phyloP scores from a whole-genome alignment of 2,329 filamentous ascomycete species.

The Penicillium sp. region DNA sequence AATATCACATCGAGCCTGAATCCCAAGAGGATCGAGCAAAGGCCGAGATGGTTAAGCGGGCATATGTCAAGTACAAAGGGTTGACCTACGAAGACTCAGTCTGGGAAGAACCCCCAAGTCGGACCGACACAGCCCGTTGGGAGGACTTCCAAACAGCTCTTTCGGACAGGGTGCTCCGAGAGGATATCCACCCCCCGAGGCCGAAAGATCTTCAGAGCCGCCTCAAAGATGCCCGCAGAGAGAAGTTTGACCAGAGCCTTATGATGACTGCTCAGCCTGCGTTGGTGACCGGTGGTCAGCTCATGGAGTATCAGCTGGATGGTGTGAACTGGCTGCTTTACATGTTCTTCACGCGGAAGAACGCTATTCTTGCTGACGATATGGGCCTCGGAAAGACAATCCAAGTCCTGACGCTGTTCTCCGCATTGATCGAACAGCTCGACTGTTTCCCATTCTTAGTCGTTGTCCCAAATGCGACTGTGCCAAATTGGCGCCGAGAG shows the following conservation, averaged over 20 bases:
- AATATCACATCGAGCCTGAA: conserved; percentile 60
- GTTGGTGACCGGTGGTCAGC: conserved; percentile 70
- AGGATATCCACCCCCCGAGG: conserved; percentile 65
- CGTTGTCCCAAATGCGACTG: conserved; percentile 92
- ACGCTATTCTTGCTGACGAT: conserved; percentile 90
- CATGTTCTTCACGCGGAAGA: conserved; percentile 79
- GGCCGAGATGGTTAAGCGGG: conserved; percentile 68
- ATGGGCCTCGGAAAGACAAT: conserved; percentile 99
- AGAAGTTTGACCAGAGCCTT: conserved; percentile 65
- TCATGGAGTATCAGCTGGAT: conserved; percentile 93
- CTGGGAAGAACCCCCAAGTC: conserved; percentile 77
- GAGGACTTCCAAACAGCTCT: conserved; percentile 80
- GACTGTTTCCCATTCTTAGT: conserved; percentile 88
- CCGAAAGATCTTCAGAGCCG: conserved; percentile 62
- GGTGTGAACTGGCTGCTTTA: conserved; percentile 94
- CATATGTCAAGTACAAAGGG: conserved; percentile 89
- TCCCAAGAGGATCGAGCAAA: conserved; percentile 67
- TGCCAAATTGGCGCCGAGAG: conserved; percentile 95
- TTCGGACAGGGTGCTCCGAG: conserved; percentile 77
- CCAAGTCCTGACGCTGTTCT: conserved; percentile 81
- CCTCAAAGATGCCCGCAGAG: conserved; percentile 64
- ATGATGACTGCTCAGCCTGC: conserved; percentile 71
- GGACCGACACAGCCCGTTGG: conserved; percentile 65
- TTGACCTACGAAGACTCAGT: conserved; percentile 86
- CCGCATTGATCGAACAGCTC: conserved; percentile 67